Conservation (phyloP, 371 early-diverging fungal species). For the Rozella allomycis region DNA sequence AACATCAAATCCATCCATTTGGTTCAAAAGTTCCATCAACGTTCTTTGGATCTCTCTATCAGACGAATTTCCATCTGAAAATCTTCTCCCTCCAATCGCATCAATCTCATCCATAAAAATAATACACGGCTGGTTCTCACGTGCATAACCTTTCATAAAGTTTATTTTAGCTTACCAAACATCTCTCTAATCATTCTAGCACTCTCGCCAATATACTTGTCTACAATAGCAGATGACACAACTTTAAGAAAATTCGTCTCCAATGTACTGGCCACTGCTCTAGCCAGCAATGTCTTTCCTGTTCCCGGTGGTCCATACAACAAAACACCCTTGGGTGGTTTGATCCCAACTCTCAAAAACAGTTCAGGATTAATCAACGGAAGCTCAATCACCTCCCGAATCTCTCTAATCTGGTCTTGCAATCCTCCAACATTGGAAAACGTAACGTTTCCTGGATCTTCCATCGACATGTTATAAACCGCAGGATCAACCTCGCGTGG, state of each 20-base stretch:
- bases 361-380: slow-evolving; percentile 98
- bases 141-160: slow-evolving; percentile 58
- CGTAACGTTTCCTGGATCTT: slow-evolving; percentile 82
- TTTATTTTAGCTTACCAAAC: slow-evolving; percentile 46
- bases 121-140: slow-evolving; percentile 98
- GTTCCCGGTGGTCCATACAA: slow-evolving; percentile 98
- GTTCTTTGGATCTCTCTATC: slow-evolving; percentile 99
- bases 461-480: slow-evolving; percentile 96
- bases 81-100: slow-evolving; percentile 98
- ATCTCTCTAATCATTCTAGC: slow-evolving; percentile 93
- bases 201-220: slow-evolving; percentile 98
- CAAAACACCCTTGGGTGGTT: slow-evolving; percentile 94
- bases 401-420: slow-evolving; percentile 88
- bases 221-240: slow-evolving; percentile 92
- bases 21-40: slow-evolving; percentile 97
- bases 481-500: slow-evolving; percentile 98
- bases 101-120: slow-evolving; percentile 99
- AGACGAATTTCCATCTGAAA: slow-evolving; percentile 95
- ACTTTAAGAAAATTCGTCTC: slow-evolving; percentile 95
- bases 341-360: slow-evolving; percentile 93
- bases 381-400: slow-evolving; percentile 95
- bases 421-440: slow-evolving; percentile 98
- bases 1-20: slow-evolving; percentile 99
- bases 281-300: slow-evolving; percentile 59
- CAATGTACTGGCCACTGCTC: slow-evolving; percentile 90